Evolutionary conservation across 495 filamentous ascomycete genomes (phyloP).

Genomic region (Pseudotulostoma volvatum): DNA sequence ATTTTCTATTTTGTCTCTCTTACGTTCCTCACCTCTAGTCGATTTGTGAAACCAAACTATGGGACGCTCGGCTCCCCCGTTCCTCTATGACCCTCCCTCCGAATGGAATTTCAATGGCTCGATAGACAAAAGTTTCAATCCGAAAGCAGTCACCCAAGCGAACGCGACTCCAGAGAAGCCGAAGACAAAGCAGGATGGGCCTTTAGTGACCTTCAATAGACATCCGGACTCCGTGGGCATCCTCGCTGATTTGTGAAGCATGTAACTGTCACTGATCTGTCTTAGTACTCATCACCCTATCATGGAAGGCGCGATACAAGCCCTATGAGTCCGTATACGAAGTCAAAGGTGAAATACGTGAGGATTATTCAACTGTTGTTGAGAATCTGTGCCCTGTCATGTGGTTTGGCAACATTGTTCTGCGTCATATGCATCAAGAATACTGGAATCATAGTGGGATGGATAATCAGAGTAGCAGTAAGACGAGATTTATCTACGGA

Average conservation of each 20-base stretch:
- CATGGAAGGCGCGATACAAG: slow-evolving; percentile 34
- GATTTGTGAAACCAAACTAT: slow-evolving; percentile 31
- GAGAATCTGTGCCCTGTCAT: slow-evolving; percentile 45
- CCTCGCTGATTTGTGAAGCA: too few relatives aligned
- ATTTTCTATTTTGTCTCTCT: too few relatives aligned
- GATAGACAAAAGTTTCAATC: slow-evolving; percentile 52
- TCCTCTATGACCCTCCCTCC: slow-evolving; percentile 50
- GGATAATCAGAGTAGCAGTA: slow-evolving; percentile 68
- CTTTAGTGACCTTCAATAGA: slow-evolving; percentile 58
- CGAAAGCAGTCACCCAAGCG: slow-evolving; percentile 62
- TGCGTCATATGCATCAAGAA: slow-evolving; percentile 57
- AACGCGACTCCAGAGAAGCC: slow-evolving; percentile 40
- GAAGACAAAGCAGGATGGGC: slow-evolving; percentile 51
- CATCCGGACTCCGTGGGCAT: slow-evolving; percentile 61
- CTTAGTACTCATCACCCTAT: slow-evolving; percentile 13
- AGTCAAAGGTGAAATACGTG: slow-evolving; percentile 47
- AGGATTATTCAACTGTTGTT: slow-evolving; percentile 50
- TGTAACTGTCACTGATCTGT: not conserved
- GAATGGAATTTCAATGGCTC: slow-evolving; percentile 33
- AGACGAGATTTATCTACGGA: slow-evolving; percentile 9
- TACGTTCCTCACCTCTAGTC: too few relatives aligned
- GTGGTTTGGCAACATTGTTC: slow-evolving; percentile 50
- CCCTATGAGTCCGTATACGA: slow-evolving; percentile 55
- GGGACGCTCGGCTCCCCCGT: slow-evolving; percentile 49
- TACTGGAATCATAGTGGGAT: slow-evolving; percentile 42